phyloP scores from a whole-genome alignment of 345 rosid species.

The Citrus australasica region DNA sequence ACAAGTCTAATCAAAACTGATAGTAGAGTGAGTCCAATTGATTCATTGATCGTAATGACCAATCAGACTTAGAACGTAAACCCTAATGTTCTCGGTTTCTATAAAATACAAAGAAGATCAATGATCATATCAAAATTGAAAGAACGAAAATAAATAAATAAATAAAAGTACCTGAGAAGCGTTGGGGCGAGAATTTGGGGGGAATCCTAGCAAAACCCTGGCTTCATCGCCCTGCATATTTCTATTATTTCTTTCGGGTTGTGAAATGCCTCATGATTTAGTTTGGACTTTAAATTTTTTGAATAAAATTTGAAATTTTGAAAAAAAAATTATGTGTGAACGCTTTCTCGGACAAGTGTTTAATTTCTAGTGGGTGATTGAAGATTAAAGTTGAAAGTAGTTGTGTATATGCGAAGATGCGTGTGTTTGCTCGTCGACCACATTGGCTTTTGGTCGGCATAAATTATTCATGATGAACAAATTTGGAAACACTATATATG shows the following conservation, averaged over 20 bases:
- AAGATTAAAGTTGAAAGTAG: neutral
- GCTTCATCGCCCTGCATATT: conserved; percentile 89
- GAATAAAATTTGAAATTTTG: neutral
- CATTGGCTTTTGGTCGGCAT: no score
- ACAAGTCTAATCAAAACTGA: neutral
- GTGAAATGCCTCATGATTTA: neutral
- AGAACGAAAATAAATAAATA: neutral
- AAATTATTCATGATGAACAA: no score
- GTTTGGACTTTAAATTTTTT: neutral
- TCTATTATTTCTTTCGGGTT: conserved; percentile 8
- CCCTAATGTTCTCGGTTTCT: neutral
- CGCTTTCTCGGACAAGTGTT: conserved; percentile 5
- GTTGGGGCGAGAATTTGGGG: conserved; percentile 60
- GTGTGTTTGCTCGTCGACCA: no score
- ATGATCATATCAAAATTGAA: neutral
- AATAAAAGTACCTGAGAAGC: conserved; percentile 48
- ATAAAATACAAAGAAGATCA: neutral
- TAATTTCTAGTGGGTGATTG: neutral
- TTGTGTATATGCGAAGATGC: neutral
- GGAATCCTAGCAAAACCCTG: conserved; percentile 65
- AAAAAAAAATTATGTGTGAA: neutral
- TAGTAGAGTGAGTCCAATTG: neutral
- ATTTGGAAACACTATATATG: no score
- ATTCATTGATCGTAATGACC: neutral
- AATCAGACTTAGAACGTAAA: neutral